Percentiles rank a stretch among this genome's conserved stretches.
Evolutionary conservation across 345 rosid genomes (phyloP).

Genomic region (Gossypioides kirkii): DNA sequence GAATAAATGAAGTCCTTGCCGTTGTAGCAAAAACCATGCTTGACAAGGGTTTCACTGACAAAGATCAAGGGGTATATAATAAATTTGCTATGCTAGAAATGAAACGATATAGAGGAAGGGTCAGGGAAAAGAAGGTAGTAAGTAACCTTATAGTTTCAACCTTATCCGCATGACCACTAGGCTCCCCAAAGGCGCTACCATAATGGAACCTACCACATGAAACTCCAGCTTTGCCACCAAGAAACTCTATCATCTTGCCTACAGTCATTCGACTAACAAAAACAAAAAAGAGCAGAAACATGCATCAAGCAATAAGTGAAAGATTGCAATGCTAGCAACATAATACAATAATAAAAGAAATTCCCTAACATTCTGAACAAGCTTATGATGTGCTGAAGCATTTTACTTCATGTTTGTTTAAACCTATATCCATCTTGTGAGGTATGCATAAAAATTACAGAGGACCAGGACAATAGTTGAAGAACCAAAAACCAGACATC

Average conservation of each 20-base stretch:
- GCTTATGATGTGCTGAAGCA: too few species aligned
- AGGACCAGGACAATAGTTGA: background rate
- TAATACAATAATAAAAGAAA: background rate
- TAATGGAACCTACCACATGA: slow-evolving; percentile 79
- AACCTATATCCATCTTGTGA: background rate
- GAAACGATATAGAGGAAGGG: background rate
- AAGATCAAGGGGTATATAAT: slow-evolving; percentile 10
- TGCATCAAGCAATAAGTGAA: slow-evolving; percentile 1
- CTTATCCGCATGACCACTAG: slow-evolving; percentile 88
- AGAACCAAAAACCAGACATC: background rate
- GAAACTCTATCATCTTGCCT: slow-evolving; percentile 97
- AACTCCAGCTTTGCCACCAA: slow-evolving; percentile 92
- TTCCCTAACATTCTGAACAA: background rate
- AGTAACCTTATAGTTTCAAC: slow-evolving; percentile 78
- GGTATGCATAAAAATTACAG: background rate
- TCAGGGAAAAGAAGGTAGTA: background rate
- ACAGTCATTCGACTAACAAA: slow-evolving; percentile 88
- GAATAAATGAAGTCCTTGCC: slow-evolving; percentile 93
- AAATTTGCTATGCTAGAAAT: background rate
- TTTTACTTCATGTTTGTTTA: too few species aligned
- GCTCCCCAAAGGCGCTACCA: slow-evolving; percentile 98
- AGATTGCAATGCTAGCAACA: background rate
- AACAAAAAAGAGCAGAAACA: slow-evolving; percentile 18
- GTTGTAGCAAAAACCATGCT: slow-evolving; percentile 74
- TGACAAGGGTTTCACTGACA: slow-evolving; percentile 71